Percentiles rank a stretch among this genome's conserved stretches.
These are phyloP conservation scores for Naganishia cerealis DNA, from an alignment of 1,284 basidiomycete species.

Conservation along the genomic window DNA sequence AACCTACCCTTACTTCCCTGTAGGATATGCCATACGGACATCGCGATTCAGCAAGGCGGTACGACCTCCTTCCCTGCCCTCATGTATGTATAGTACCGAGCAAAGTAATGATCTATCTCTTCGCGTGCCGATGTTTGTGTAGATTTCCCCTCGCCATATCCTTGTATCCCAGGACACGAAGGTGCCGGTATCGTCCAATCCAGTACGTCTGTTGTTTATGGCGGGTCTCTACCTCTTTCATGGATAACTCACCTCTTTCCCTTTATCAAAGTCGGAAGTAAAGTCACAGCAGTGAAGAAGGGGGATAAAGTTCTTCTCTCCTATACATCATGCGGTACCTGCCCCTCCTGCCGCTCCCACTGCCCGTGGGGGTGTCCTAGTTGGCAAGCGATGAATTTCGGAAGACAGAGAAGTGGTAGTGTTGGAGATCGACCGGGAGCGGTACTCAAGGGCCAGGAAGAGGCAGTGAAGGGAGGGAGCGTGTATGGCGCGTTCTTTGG, in stretches of 20 bases:
- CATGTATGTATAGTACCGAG: background rate
- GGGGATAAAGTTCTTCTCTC: conserved; percentile 27
- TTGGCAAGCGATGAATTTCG: conserved; percentile 25
- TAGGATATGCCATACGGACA: conserved; percentile 29
- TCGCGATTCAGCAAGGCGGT: conserved; percentile 28
- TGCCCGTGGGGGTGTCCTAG: conserved; percentile 2
- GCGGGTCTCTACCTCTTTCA: background rate
- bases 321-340: conserved; percentile 17
- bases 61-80: background rate
- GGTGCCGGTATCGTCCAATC: conserved; percentile 26
- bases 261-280: background rate
- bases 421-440: background rate
- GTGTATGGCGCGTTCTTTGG: conserved; percentile 25
- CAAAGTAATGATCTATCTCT: background rate
- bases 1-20: background rate
- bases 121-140: too few species aligned
- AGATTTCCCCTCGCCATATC: conserved; percentile 26
- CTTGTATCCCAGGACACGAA: conserved; percentile 25
- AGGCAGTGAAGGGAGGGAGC: background rate
- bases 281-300: conserved; percentile 6
- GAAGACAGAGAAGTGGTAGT: background rate
- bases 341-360: conserved; percentile 1
- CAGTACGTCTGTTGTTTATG: conserved; percentile 1
- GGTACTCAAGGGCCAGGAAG: background rate
- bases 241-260: too few species aligned